These are phyloP conservation scores for Xylogone sp. DNA, from an alignment of 2,329 filamentous ascomycete genomes.

Conservation along the genomic window DNA sequence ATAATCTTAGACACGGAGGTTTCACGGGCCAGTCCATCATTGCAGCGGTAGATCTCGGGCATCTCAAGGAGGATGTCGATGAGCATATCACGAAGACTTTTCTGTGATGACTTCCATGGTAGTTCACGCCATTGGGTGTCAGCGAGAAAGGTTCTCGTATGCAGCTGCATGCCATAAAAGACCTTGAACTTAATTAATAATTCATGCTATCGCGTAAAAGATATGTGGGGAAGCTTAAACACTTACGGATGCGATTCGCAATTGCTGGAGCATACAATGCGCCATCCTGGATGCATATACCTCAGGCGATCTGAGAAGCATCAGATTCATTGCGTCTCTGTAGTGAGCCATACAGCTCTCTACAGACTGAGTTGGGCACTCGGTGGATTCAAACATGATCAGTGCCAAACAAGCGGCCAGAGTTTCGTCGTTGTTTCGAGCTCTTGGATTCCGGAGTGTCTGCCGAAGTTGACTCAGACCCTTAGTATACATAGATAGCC, in stretches of 20 bases:
- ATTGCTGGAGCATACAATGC: constrained; percentile 26
- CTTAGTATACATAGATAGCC: neutral
- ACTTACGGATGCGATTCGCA: constrained; percentile 17
- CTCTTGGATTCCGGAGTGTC: neutral
- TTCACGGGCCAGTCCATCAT: neutral
- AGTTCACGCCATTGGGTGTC: constrained; percentile 22
- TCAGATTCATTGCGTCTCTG: constrained; percentile 22
- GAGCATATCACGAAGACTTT: constrained; percentile 21
- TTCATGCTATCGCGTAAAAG: neutral
- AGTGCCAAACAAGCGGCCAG: constrained; percentile 30
- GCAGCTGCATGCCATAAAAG: neutral
- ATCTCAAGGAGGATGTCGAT: constrained; percentile 24
- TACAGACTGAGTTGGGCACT: constrained; percentile 25
- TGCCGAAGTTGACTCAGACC: neutral
- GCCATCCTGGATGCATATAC: constrained; percentile 24
- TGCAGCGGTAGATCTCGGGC: constrained; percentile 17
- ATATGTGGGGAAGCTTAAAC: neutral
- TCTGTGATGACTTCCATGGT: constrained; percentile 22
- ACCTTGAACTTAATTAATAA: neutral
- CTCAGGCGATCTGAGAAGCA: constrained; percentile 25
- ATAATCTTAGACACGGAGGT: neutral
- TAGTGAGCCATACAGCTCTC: constrained; percentile 27
- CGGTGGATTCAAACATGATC: constrained; percentile 26
- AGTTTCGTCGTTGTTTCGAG: constrained; percentile 18
- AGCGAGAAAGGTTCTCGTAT: constrained; percentile 17